Conservation (phyloP, 164 flowering plant genomes). For the Liquidambar formosana region DNA sequence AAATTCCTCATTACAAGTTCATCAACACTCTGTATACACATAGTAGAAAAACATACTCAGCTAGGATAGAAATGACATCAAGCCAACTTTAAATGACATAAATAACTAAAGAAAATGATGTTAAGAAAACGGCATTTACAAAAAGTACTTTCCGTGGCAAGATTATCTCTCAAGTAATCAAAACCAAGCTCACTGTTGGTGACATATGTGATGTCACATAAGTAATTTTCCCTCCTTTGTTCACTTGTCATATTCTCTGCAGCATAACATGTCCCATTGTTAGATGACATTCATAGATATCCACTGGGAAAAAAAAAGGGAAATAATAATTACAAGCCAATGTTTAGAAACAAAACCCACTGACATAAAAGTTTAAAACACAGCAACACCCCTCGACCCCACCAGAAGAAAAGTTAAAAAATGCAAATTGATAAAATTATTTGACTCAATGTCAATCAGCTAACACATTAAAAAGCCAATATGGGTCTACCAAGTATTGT, state of each 20-base stretch:
- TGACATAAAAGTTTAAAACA: neutral
- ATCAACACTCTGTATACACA: conserved; percentile 74
- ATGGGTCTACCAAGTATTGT: neutral
- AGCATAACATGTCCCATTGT: conserved; percentile 19
- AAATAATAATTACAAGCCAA: neutral
- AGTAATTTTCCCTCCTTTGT: conserved; percentile 88
- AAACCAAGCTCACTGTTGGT: conserved; percentile 99
- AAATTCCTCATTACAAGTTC: conserved; percentile 91
- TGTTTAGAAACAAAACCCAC: neutral
- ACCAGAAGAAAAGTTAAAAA: neutral
- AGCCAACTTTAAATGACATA: neutral
- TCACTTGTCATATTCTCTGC: conserved; percentile 98
- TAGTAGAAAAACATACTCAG: neutral
- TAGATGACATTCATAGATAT: conserved; percentile 5
- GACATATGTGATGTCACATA: conserved; percentile 94
- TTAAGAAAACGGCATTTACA: conserved; percentile 6
- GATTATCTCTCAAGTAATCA: conserved; percentile 98
- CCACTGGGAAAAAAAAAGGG: neutral
- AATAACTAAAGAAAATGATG: neutral
- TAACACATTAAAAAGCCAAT: neutral
- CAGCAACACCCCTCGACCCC: neutral
- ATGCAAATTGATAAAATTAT: neutral
- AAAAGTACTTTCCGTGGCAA: conserved; percentile 96
- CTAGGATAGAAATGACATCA: neutral
- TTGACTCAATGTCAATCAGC: neutral